These are phyloP conservation scores for Euphrasia confusa DNA, from an alignment of 257 asterid species.

Conservation along the genomic window DNA sequence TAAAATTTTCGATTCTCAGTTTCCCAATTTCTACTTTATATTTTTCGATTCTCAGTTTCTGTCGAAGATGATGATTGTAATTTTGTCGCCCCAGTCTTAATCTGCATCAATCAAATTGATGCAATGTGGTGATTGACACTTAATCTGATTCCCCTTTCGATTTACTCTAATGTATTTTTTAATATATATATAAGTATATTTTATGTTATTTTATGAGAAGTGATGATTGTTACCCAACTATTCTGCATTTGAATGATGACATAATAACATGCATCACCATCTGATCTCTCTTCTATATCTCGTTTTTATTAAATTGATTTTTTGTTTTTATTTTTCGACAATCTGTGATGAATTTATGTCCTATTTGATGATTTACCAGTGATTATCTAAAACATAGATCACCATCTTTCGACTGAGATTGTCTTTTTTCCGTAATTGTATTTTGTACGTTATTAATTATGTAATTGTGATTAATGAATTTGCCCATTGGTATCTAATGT, in stretches of 20 bases:
- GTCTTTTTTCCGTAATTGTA: slow-evolving; percentile 12
- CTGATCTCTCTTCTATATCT: slow-evolving; percentile 50
- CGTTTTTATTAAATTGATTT: not conserved
- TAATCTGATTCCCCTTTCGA: slow-evolving; percentile 30
- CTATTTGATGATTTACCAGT: slow-evolving; percentile 32
- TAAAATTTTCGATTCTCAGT: not conserved
- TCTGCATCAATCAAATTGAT: slow-evolving; percentile 29
- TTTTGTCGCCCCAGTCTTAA: slow-evolving; percentile 60
- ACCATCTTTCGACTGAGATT: slow-evolving; percentile 94
- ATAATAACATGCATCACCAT: slow-evolving; percentile 82
- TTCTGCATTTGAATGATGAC: slow-evolving; percentile 67
- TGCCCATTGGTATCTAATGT: slow-evolving; percentile 13
- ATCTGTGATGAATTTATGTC: slow-evolving; percentile 43
- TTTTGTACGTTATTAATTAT: not conserved
- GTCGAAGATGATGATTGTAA: slow-evolving; percentile 32
- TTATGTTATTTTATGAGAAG: slow-evolving; percentile 25
- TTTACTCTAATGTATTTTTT: not conserved
- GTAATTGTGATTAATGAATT: not conserved
- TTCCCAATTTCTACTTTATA: too few species aligned
- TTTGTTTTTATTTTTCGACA: slow-evolving; percentile 6
- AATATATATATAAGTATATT: too few species aligned
- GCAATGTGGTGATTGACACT: slow-evolving; percentile 48
- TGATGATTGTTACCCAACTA: slow-evolving; percentile 68
- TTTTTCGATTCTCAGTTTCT: not conserved
- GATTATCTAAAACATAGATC: slow-evolving; percentile 44